Base-by-base conservation (phyloP, 2,329 filamentous ascomycete species). In the Colletotrichum paranaense region DNA sequence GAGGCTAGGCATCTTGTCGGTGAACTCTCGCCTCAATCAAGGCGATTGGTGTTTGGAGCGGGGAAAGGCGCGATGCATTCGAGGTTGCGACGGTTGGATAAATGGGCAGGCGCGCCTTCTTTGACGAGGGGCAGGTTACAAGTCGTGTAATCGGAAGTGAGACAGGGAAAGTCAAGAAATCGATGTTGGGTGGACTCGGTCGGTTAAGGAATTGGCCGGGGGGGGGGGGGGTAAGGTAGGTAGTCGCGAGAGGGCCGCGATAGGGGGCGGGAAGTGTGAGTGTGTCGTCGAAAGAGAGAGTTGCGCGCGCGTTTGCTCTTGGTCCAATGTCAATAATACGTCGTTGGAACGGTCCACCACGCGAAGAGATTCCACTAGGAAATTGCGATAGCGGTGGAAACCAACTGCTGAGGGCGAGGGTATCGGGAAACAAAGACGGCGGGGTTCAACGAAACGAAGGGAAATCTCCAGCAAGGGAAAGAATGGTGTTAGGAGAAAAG, bases 1-100 rank as follows among this genome's bases (percentile, higher is more conserved):
- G 76, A 91, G 82, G 78, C 89, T 86, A 74, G 88, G 86, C 89
- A 91, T 91, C 64, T 76, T 86, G 78, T 49, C 62, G 30, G 69
- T 62, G 46, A n/a, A 49, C 19, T 24, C 56, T 71, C 60, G 58
- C 68, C 62, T 64, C 67, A 30, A 55, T 35, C 53, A 32, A 42
- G 67, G 53, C 67, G 62, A 68, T 56, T 71, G 30, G 24, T 64
- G 28, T 28, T 58, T 12, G 62, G 35, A 49, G 68, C 53, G 68
- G 63, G 62, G 59, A 38, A 35, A 59, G 52, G 59, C 68, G 63
- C 62, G 28, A 67, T 26, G 58, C 62, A 72, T 72, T 72, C 72
- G 68, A 72, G 55, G 63, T 53, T 38, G 49, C 46, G 57, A 28
- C 28, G 52, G 58, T 24, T 49, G 66, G 22, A 63, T 63, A 55